These are phyloP conservation scores for Dothistroma septosporum DNA, from an alignment of 2,329 filamentous ascomycete species.

Conservation along the genomic window DNA sequence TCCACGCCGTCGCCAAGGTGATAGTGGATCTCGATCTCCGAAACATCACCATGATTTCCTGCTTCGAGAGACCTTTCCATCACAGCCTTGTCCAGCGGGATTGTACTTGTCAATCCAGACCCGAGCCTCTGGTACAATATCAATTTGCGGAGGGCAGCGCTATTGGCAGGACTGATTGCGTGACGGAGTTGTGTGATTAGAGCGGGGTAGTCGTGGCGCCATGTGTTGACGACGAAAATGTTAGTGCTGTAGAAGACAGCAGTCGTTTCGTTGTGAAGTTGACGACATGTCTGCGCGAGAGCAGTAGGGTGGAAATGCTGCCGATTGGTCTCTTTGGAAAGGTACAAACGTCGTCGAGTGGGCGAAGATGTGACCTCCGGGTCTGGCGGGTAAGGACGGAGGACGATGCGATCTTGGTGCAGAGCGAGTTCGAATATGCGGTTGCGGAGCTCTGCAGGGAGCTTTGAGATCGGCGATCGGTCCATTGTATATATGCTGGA, in stretches of 20 bases:
- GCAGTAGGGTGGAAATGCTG: neutral
- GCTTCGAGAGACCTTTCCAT: neutral
- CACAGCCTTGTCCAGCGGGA: neutral
- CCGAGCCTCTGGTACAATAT: neutral
- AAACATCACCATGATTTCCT: neutral
- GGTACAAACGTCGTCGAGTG: neutral
- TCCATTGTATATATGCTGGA: neutral
- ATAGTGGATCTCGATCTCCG: neutral
- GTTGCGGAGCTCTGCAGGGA: constrained; percentile 3
- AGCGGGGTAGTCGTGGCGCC: neutral
- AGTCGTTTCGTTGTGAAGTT: neutral
- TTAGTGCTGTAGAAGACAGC: neutral
- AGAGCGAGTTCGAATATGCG: constrained; percentile 3
- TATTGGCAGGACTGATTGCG: neutral
- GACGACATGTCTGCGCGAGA: neutral
- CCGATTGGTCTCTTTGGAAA: neutral
- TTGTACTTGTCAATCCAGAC: neutral
- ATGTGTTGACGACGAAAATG: neutral
- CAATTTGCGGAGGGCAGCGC: neutral
- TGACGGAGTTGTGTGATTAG: neutral
- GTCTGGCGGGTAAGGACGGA: neutral
- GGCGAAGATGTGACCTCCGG: neutral
- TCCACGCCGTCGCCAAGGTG: neutral
- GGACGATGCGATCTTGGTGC: neutral
- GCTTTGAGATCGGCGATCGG: neutral